Evolutionary conservation across 768 basidiomycete genomes (phyloP).

Genomic region (Heimioporus sp.): DNA sequence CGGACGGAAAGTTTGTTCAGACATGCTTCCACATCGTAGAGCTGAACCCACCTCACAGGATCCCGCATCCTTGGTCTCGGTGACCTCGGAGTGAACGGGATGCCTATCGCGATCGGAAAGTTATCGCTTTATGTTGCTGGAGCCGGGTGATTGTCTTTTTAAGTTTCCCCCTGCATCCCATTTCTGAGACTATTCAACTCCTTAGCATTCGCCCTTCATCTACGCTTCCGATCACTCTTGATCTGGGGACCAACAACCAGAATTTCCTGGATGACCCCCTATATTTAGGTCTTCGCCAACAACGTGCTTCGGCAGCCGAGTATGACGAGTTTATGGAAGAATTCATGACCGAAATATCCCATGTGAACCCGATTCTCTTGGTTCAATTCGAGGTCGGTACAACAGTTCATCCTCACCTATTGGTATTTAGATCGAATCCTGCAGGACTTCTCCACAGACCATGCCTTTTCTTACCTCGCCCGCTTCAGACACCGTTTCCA

Average conservation of each 20-base stretch:
- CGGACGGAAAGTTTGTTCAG: slow-evolving; percentile 59
- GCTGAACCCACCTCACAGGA: slow-evolving; percentile 37
- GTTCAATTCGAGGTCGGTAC: slow-evolving; percentile 75
- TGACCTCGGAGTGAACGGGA: slow-evolving; percentile 79
- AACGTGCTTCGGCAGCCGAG: slow-evolving; percentile 57
- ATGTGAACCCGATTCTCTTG: slow-evolving; percentile 74
- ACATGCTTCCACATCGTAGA: background rate
- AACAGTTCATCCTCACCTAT: background rate
- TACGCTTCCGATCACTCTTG: slow-evolving; percentile 80
- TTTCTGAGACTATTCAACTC: background rate
- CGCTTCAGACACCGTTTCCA: slow-evolving; percentile 73
- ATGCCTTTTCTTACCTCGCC: slow-evolving; percentile 84
- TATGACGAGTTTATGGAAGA: slow-evolving; percentile 89
- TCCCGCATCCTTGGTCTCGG: slow-evolving; percentile 89
- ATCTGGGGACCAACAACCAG: slow-evolving; percentile 88
- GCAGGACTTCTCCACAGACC: slow-evolving; percentile 89
- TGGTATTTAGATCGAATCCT: background rate
- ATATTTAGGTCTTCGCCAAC: slow-evolving; percentile 82
- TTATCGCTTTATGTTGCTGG: slow-evolving; percentile 87
- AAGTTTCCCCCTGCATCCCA: background rate
- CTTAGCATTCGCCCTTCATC: slow-evolving; percentile 71
- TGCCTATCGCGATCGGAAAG: slow-evolving; percentile 92
- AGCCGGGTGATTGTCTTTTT: slow-evolving; percentile 59
- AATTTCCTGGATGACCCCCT: slow-evolving; percentile 79
- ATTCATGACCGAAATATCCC: slow-evolving; percentile 82